Conservation (phyloP, 2,329 filamentous ascomycete genomes). For the Leptodontidium sp. region DNA sequence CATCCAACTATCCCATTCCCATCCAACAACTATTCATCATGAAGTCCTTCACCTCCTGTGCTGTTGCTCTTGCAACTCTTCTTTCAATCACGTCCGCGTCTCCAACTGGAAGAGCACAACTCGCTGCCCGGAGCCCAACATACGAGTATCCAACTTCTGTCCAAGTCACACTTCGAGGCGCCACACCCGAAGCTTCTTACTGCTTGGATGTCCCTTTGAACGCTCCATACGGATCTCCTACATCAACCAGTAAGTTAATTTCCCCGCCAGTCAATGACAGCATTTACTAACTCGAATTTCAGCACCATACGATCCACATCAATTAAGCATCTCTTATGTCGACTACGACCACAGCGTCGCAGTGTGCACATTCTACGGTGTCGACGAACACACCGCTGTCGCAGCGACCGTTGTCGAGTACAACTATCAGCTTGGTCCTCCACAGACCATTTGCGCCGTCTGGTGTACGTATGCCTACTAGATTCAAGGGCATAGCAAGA, state of each 20-base stretch:
- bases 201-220: conserved; percentile 3
- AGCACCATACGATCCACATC: conserved; percentile 10
- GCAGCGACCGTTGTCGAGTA: conserved; percentile 7
- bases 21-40: not conserved
- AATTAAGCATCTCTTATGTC: conserved; percentile 11
- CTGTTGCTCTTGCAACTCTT: conserved; percentile 7
- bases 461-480: conserved; percentile 3
- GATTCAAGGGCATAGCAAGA: not conserved
- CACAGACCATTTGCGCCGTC: conserved; percentile 13
- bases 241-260: conserved; percentile 5
- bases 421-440: conserved; percentile 11
- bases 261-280: not conserved
- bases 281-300: not conserved
- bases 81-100: conserved; percentile 6
- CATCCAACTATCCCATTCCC: too few relatives aligned
- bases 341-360: conserved; percentile 3
- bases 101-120: conserved; percentile 1
- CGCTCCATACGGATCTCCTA: not conserved
- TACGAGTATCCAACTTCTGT: not conserved
- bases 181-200: conserved; percentile 14
- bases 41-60: conserved; percentile 3
- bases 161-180: conserved; percentile 7
- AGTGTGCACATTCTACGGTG: conserved; percentile 10
- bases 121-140: not conserved
- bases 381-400: not conserved